phyloP scores from a whole-genome alignment of 2,329 filamentous ascomycete species.

The Sclerotinia nivalis region DNA sequence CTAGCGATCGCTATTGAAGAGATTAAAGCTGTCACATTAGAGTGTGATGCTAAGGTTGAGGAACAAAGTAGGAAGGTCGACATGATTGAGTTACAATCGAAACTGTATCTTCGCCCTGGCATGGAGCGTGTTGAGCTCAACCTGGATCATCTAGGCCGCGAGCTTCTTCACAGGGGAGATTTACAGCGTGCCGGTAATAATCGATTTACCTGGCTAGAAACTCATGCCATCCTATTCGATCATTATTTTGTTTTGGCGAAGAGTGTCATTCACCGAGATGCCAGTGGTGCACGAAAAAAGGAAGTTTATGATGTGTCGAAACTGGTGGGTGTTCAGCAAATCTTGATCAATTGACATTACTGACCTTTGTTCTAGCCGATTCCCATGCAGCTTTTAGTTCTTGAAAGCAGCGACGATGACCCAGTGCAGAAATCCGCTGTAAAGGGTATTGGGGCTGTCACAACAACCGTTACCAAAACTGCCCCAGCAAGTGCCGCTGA shows the following conservation, averaged over 20 bases:
- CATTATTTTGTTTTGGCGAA: conserved; percentile 96
- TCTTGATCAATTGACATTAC: conserved; percentile 25
- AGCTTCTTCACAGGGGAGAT: conserved; percentile 86
- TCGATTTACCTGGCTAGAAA: conserved; percentile 90
- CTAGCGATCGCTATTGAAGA: conserved; percentile 83
- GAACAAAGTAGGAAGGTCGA: conserved; percentile 91
- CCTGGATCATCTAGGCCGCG: conserved; percentile 87
- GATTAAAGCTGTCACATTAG: conserved; percentile 82
- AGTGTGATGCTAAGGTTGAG: conserved; percentile 89
- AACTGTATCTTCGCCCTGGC: conserved; percentile 80
- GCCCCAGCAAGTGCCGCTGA: conserved; percentile 62
- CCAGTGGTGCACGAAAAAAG: conserved; percentile 71
- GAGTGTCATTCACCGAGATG: conserved; percentile 65
- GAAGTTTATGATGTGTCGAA: conserved; percentile 90
- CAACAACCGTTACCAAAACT: conserved; percentile 58
- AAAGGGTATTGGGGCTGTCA: conserved; percentile 57
- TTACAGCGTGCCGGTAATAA: conserved; percentile 85
- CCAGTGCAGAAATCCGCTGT: conserved; percentile 77
- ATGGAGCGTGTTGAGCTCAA: conserved; percentile 88
- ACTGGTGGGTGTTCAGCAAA: conserved; percentile 56
- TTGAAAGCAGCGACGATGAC: conserved; percentile 92
- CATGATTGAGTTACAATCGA: conserved; percentile 78
- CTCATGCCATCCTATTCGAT: conserved; percentile 90
- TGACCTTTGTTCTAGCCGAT: conserved; percentile 70
- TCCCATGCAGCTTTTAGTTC: conserved; percentile 90